Percentiles rank a stretch among this genome's conserved stretches.
Evolutionary conservation across 2,329 filamentous ascomycete species (phyloP).

Genomic region (Annulohypoxylon truncatum): DNA sequence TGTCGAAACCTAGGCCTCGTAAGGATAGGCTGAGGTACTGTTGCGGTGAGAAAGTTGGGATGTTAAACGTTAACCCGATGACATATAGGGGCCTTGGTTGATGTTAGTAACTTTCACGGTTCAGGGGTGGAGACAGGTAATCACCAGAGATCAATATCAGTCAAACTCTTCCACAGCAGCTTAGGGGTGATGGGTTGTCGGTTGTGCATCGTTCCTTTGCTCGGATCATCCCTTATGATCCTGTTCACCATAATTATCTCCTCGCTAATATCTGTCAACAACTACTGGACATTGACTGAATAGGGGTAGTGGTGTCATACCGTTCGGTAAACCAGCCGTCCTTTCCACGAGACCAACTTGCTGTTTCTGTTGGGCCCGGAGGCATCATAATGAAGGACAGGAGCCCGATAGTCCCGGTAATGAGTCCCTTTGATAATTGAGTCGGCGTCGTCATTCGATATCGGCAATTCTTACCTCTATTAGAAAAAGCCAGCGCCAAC

Average conservation of each 20-base stretch:
- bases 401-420: constrained; percentile 56
- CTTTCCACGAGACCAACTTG: constrained; percentile 60
- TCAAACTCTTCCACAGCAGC: constrained; percentile 60
- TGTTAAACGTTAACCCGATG: constrained; percentile 60
- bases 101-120: background rate
- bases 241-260: constrained; percentile 69
- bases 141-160: constrained; percentile 65
- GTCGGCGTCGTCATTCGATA: background rate
- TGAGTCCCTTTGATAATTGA: constrained; percentile 38
- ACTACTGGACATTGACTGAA: background rate
- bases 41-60: constrained; percentile 59
- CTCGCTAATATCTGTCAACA: constrained; percentile 50
- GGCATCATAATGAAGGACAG: constrained; percentile 65
- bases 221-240: constrained; percentile 65
- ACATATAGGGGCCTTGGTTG: constrained; percentile 43
- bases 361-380: constrained; percentile 58
- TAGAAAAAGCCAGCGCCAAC: constrained; percentile 63
- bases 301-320: constrained; percentile 12
- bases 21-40: constrained; percentile 65
- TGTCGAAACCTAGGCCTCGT: constrained; percentile 61
- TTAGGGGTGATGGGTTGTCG: constrained; percentile 62
- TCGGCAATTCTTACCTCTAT: constrained; percentile 58
- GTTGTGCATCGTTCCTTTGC: constrained; percentile 68
- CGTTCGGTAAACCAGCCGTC: constrained; percentile 67
- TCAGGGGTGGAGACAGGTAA: background rate